These are phyloP conservation scores for Ajuga chamaepitys DNA, from an alignment of 257 asterid genomes.

Conservation along the genomic window DNA sequence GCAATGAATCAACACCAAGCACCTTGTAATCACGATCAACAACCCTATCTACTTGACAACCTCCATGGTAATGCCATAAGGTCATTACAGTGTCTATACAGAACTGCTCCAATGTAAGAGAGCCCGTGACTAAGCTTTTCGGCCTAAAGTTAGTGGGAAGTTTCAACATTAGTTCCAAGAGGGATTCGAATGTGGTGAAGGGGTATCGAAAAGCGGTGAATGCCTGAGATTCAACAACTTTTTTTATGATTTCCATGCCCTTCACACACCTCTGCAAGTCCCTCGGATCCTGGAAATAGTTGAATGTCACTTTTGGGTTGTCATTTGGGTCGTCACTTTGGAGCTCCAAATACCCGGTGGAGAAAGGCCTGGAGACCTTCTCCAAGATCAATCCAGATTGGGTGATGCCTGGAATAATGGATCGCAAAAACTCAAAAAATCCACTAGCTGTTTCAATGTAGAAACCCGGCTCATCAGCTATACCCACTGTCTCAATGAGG, in stretches of 20 bases:
- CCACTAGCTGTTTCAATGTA: constrained; percentile 63
- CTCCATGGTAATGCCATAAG: constrained; percentile 93
- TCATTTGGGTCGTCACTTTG: constrained; percentile 41
- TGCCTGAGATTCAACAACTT: constrained; percentile 38
- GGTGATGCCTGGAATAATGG: background rate
- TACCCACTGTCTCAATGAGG: constrained; percentile 53
- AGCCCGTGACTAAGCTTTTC: constrained; percentile 28
- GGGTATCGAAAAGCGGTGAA: constrained; percentile 41
- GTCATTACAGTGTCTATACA: constrained; percentile 69
- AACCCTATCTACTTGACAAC: constrained; percentile 64
- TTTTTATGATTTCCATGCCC: constrained; percentile 46
- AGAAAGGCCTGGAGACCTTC: constrained; percentile 61
- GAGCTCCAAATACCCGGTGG: constrained; percentile 59
- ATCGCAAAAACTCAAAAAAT: background rate
- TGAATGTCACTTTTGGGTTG: constrained; percentile 70
- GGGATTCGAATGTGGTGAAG: constrained; percentile 24
- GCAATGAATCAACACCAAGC: constrained; percentile 54
- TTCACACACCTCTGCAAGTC: constrained; percentile 58
- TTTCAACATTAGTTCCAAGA: constrained; percentile 26
- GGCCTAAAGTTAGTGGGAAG: constrained; percentile 44
- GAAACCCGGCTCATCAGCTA: constrained; percentile 34
- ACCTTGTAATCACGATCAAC: constrained; percentile 56
- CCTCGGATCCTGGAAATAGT: constrained; percentile 62
- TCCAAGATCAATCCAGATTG: constrained; percentile 27
- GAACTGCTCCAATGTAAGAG: constrained; percentile 45